Percentiles rank a stretch among this genome's conserved stretches.
phyloP scores from a whole-genome alignment of 495 filamentous ascomycete species.

The Penicillium coprophilum region DNA sequence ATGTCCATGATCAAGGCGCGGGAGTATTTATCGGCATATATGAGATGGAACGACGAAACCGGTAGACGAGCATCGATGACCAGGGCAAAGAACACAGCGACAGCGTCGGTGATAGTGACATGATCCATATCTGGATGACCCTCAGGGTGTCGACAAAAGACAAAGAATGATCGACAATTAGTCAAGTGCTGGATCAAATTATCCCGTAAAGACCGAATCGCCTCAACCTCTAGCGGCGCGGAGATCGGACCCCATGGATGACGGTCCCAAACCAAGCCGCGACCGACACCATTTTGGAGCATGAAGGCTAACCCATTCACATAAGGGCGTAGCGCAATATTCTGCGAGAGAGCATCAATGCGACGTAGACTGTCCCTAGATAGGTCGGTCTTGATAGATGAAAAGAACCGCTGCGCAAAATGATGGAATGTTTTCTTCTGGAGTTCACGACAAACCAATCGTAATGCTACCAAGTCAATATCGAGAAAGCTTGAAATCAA shows the following conservation, averaged over 20 bases:
- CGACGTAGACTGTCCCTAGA: constrained; percentile 26
- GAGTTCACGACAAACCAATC: constrained; percentile 25
- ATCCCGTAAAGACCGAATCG: constrained; percentile 23
- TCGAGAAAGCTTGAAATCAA: constrained; percentile 20
- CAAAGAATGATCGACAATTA: constrained; percentile 31
- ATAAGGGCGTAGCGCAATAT: constrained; percentile 20
- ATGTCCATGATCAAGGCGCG: constrained; percentile 35
- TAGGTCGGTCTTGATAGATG: constrained; percentile 27
- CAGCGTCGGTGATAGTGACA: constrained; percentile 29
- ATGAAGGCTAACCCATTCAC: constrained; percentile 28
- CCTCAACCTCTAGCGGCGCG: constrained; percentile 22
- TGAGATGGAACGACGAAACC: constrained; percentile 27
- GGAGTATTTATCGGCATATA: constrained; percentile 28
- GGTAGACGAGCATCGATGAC: constrained; percentile 25
- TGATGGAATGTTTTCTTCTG: constrained; percentile 31
- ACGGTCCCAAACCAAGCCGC: constrained; percentile 26
- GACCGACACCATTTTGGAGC: constrained; percentile 27
- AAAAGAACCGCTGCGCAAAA: constrained; percentile 29
- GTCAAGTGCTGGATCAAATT: constrained; percentile 21
- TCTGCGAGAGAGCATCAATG: constrained; percentile 20
- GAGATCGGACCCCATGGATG: constrained; percentile 30
- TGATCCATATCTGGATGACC: constrained; percentile 29
- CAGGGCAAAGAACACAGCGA: constrained; percentile 29
- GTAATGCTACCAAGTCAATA: constrained; percentile 17
- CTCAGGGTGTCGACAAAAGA: constrained; percentile 34